Evolutionary conservation across 805 yeast genomes (phyloP).

Genomic region (Saccharomyces eubayanus): DNA sequence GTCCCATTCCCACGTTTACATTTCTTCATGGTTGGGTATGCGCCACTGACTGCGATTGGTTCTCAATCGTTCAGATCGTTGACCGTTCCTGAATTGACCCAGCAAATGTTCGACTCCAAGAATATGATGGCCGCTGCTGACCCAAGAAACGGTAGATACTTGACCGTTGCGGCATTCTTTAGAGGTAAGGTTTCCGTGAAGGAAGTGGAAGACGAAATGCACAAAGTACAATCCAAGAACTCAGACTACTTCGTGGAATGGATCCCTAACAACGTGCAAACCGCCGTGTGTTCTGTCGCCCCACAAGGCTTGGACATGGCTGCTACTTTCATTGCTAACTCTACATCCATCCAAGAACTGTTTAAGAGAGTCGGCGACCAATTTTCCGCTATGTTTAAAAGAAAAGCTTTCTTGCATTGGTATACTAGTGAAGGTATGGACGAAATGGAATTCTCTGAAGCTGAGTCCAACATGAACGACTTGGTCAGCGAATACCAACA

Average conservation of each 20-base stretch:
- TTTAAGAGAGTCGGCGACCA: conserved; percentile 85
- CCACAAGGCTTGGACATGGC: conserved; percentile 81
- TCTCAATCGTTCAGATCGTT: conserved; percentile 76
- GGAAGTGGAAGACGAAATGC: conserved; percentile 93
- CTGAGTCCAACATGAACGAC: conserved; percentile 85
- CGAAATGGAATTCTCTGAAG: conserved; percentile 87
- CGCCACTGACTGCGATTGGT: conserved; percentile 77
- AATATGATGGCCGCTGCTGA: conserved; percentile 96
- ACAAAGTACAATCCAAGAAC: conserved; percentile 71
- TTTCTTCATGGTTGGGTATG: conserved; percentile 92
- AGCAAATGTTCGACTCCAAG: conserved; percentile 85
- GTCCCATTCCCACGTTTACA: conserved; percentile 94
- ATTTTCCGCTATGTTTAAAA: conserved; percentile 85
- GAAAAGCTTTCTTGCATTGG: conserved; percentile 95
- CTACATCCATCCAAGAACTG: conserved; percentile 86
- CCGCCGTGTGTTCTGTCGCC: conserved; percentile 86
- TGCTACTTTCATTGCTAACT: conserved; percentile 88
- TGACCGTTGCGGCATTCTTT: conserved; percentile 89
- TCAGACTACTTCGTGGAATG: conserved; percentile 84
- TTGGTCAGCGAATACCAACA: conserved; percentile 86
- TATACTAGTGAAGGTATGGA: conserved; percentile 95
- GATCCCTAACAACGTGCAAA: conserved; percentile 93
- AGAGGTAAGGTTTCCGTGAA: conserved; percentile 88
- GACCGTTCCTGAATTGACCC: conserved; percentile 85
- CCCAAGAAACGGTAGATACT: conserved; percentile 82